These are phyloP conservation scores for Hortiboletus rubellus DNA, from an alignment of 1,284 basidiomycete genomes.

Conservation along the genomic window DNA sequence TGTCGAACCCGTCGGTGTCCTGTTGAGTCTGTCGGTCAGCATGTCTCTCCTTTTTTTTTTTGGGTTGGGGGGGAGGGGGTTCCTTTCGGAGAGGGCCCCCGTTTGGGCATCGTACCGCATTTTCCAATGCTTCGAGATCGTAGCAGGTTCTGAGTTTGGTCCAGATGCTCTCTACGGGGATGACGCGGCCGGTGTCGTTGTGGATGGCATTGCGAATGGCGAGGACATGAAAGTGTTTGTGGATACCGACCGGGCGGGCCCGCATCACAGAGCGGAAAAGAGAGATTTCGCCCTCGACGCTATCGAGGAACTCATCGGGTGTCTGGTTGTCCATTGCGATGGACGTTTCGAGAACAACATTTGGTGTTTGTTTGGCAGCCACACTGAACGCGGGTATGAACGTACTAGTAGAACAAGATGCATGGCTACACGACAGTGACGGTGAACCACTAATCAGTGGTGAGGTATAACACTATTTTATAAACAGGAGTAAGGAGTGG, in stretches of 20 bases:
- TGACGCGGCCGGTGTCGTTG: conserved; percentile 64
- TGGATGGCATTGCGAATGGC: conserved; percentile 69
- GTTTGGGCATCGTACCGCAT: conserved; percentile 44
- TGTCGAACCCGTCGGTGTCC: conserved; percentile 65
- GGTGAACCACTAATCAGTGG: conserved; percentile 8
- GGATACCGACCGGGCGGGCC: conserved; percentile 73
- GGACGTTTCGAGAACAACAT: neutral
- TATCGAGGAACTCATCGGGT: conserved; percentile 53
- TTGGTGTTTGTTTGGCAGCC: conserved; percentile 20
- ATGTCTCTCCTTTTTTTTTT: neutral
- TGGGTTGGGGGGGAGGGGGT: too few species aligned
- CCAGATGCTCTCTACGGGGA: conserved; percentile 71
- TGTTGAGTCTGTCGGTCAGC: conserved; percentile 23
- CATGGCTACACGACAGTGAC: conserved; percentile 25
- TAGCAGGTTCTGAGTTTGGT: conserved; percentile 70
- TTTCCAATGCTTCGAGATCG: conserved; percentile 75
- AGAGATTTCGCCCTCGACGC: conserved; percentile 75
- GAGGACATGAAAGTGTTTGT: conserved; percentile 77
- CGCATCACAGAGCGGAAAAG: conserved; percentile 79
- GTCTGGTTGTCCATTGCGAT: conserved; percentile 33
- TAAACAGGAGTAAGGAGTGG: conserved; percentile 30
- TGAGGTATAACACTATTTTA: conserved; percentile 32
- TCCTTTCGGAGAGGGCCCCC: neutral
- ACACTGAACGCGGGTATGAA: neutral
- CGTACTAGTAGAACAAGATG: conserved; percentile 25